Evolutionary conservation across 495 filamentous ascomycete species (phyloP).

Genomic region (Filosporella fistucella): DNA sequence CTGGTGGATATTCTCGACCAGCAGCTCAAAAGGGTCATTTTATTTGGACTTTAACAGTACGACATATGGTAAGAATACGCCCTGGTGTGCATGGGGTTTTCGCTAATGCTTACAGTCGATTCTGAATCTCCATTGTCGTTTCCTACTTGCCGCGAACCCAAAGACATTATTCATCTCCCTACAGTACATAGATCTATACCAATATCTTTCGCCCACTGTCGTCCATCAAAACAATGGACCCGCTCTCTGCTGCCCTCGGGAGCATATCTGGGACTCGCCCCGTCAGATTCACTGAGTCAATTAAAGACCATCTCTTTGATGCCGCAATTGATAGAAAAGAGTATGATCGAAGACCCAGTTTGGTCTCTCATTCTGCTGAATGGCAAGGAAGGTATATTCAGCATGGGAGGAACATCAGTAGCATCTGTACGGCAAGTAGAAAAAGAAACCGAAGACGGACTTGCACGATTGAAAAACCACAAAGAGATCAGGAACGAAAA

Average conservation of each 20-base stretch:
- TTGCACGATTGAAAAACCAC: not conserved
- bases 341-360: slow-evolving; percentile 7
- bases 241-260: slow-evolving; percentile 5
- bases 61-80: not conserved
- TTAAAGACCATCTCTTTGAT: slow-evolving; percentile 3
- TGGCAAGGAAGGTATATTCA: slow-evolving; percentile 7
- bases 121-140: slow-evolving; percentile 5
- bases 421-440: not conserved
- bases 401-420: slow-evolving; percentile 2
- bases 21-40: slow-evolving; percentile 9
- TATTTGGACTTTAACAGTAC: slow-evolving; percentile 8
- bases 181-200: not conserved
- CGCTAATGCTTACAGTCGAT: slow-evolving; percentile 2
- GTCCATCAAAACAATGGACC: slow-evolving; percentile 10
- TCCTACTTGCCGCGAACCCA: slow-evolving; percentile 9
- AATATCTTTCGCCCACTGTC: slow-evolving; percentile 10
- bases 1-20: slow-evolving; percentile 11
- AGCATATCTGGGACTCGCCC: slow-evolving; percentile 12
- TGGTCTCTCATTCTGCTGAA: slow-evolving; percentile 11
- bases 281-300: slow-evolving; percentile 7
- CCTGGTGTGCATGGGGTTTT: not conserved
- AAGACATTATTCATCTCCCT: slow-evolving; percentile 5
- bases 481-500: not conserved
- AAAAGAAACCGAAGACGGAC: not conserved
- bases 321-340: slow-evolving; percentile 10